These are phyloP conservation scores for Coccomyxa sp. DNA, from an alignment of 139 green algal species.

Conservation along the genomic window DNA sequence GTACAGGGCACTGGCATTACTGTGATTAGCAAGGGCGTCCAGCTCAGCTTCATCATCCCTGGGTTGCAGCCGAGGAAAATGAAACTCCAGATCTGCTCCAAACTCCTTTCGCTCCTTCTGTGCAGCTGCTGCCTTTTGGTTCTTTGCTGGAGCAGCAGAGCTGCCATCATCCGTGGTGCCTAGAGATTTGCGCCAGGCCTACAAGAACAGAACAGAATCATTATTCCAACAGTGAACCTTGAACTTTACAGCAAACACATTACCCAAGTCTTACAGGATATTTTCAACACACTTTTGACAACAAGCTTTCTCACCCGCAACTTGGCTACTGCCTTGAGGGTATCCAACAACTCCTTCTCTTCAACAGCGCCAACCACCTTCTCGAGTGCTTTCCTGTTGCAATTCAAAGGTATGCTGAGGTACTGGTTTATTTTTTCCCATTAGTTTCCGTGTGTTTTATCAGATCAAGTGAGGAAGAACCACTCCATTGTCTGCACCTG, in stretches of 20 bases:
- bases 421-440: neutral
- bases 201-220: no score
- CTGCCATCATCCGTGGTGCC: no score
- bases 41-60: constrained; percentile 6
- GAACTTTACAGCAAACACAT: no score
- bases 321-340: constrained; percentile 18
- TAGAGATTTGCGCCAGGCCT: no score
- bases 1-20: no score
- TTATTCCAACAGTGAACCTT: no score
- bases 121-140: neutral
- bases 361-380: constrained; percentile 21
- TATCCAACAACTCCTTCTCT: constrained; percentile 21
- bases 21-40: neutral
- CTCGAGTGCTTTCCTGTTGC: constrained; percentile 13
- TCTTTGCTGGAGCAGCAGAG: no score
- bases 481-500: neutral
- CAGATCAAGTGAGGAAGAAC: no score
- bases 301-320: constrained; percentile 2
- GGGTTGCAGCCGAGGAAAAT: neutral
- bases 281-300: no score
- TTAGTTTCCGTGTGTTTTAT: neutral
- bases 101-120: constrained; percentile 21
- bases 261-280: no score
- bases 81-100: constrained; percentile 26
- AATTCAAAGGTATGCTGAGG: neutral